Evolutionary conservation across 1,139 yeast species (phyloP), one percentile per base, ranked within the genome.

Genomic region (Taphrina wiesneri): DNA sequence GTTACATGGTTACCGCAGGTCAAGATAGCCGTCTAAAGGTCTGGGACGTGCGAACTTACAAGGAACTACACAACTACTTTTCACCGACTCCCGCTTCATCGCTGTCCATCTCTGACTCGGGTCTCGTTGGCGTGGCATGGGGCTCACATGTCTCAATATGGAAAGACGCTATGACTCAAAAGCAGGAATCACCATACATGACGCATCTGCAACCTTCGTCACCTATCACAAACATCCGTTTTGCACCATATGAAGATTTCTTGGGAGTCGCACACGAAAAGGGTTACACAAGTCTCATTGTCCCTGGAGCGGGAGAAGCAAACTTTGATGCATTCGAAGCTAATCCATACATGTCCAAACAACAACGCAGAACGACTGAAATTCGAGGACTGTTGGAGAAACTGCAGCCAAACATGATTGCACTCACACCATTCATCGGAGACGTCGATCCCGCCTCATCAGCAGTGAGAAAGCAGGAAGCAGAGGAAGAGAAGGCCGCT

Each of bases 221-320:
- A 36, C 86, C 83, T 71, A 81, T 90, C 21, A 86, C 85, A 71
- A 84, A 83, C 69, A 79, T 86, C 36, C 83, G 82, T 72, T 91
- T 87, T 75, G 96, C 93, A 30, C 99, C 99, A 15, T 93, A 87
- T 76, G 99, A 95, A 78, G 99, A 95, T 88, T 81, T 93, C 25
- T 81, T 95, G 34, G 96, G 97, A 23, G 84, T 88, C 7, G 98
- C 98, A 1, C 96, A 91, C 74, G 82, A 84, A 61, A 77, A 79
- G 15, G 97, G 98, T 26, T 82, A 91, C 65, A 84, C 87, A 28
- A 87, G 95, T 25, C 73, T 95, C 67, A 88, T 95, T 71, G 83
- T 93, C 67, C 99, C 99, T 45, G 99, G 99, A 3, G 81, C 98
- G 61, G 99, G 99, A 80, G 99, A 95, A 78, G 97, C 99, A 69